Evolutionary conservation across 352 stramenopile species (phyloP).

Genomic region (Phytophthora megakarya): DNA sequence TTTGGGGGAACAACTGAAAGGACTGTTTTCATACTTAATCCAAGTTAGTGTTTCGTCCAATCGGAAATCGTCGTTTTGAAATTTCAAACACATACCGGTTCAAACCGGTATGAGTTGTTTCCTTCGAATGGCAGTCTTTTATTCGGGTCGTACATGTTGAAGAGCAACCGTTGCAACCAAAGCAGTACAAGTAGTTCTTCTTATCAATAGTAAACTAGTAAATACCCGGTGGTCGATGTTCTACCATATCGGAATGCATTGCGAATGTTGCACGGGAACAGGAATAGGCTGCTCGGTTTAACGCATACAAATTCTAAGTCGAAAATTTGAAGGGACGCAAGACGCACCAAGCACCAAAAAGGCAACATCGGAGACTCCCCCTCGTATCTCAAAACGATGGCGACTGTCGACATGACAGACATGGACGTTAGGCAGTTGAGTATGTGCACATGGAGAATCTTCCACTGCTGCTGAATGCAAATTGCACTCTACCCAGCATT

Average conservation of each 20-base stretch:
- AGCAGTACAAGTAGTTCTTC: background rate
- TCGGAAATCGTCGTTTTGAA: conserved; percentile 33
- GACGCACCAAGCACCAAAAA: background rate
- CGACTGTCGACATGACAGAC: too few relatives aligned
- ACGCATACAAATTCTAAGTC: background rate
- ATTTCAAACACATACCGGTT: conserved; percentile 39
- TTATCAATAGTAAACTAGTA: too few relatives aligned
- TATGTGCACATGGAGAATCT: too few relatives aligned
- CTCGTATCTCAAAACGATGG: too few relatives aligned
- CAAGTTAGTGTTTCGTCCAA: conserved; percentile 39
- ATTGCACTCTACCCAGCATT: conserved; percentile 6
- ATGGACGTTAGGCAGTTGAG: too few relatives aligned
- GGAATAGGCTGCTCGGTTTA: background rate
- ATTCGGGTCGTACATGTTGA: background rate
- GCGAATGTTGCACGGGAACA: too few relatives aligned
- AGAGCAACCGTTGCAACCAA: background rate
- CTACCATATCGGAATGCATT: too few relatives aligned
- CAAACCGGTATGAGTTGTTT: background rate
- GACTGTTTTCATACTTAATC: conserved; percentile 27
- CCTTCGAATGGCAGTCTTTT: background rate
- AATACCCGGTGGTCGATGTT: too few relatives aligned
- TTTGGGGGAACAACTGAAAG: conserved; percentile 19
- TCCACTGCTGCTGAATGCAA: conserved; percentile 13
- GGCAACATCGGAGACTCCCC: too few relatives aligned
- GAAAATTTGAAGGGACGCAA: background rate